A percentile compares a stretch with the other conserved stretches of the same genome.
Evolutionary conservation across 768 basidiomycete species (phyloP).

Genomic region (Pseudohyphozyma bogoriensis): DNA sequence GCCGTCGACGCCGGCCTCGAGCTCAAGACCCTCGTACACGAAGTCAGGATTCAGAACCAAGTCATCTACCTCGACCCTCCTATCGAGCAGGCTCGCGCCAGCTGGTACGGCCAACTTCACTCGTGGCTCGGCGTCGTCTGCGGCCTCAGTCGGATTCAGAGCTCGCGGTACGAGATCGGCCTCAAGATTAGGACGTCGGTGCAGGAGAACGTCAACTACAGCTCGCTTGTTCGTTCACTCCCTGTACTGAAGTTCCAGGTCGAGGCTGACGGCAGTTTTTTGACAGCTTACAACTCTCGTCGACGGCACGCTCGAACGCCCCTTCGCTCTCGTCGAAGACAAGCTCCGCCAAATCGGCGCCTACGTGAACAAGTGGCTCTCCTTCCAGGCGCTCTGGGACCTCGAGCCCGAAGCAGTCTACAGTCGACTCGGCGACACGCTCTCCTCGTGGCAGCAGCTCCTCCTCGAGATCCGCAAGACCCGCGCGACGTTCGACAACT

Average conservation of each 20-base stretch:
- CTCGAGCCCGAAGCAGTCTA: conserved; percentile 95
- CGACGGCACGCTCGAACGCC: conserved; percentile 63
- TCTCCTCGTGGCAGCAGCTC: conserved; percentile 84
- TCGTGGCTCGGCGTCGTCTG: conserved; percentile 90
- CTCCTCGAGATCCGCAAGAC: conserved; percentile 95
- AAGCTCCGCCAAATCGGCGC: conserved; percentile 78
- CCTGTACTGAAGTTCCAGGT: background rate
- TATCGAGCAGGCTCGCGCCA: conserved; percentile 82
- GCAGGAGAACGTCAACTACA: conserved; percentile 64
- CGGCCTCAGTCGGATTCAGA: conserved; percentile 73
- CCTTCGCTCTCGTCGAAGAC: conserved; percentile 73
- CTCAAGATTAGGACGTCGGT: conserved; percentile 66
- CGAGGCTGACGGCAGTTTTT: background rate
- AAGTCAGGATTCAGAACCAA: conserved; percentile 96
- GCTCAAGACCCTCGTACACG: conserved; percentile 79
- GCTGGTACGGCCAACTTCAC: conserved; percentile 81
- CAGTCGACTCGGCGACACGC: conserved; percentile 84
- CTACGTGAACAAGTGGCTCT: conserved; percentile 95
- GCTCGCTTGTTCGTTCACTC: conserved; percentile 54
- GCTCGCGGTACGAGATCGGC: conserved; percentile 93
- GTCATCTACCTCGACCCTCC: conserved; percentile 98
- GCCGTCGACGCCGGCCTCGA: conserved; percentile 43
- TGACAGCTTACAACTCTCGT: conserved; percentile 39
- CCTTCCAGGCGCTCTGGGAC: conserved; percentile 98
- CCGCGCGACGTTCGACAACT: conserved; percentile 90